A percentile compares a stretch with the other conserved stretches of the same genome.
Evolutionary conservation across 345 rosid species (phyloP).

Genomic region (Lumnitzera racemosa): DNA sequence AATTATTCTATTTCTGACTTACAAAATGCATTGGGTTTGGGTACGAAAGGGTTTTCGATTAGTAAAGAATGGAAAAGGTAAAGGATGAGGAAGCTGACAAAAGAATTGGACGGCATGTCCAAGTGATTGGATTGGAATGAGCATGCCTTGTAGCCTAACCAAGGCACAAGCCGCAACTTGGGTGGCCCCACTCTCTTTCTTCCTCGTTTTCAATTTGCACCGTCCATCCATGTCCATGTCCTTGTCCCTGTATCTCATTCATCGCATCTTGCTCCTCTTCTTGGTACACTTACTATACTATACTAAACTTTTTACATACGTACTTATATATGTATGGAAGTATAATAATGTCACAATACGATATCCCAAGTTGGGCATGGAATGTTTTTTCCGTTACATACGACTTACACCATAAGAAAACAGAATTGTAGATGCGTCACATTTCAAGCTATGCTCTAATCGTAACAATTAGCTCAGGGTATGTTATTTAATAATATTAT

Average conservation of each 20-base stretch:
- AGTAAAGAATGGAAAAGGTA: background rate
- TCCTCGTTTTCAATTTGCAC: background rate
- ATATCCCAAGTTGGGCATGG: no score
- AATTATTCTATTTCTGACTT: background rate
- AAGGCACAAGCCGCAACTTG: constrained; percentile 21
- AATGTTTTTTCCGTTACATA: no score
- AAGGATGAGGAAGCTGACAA: background rate
- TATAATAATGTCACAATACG: no score
- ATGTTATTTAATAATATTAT: no score
- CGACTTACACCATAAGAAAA: no score
- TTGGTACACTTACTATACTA: background rate
- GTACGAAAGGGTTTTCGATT: no score
- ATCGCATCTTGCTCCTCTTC: background rate
- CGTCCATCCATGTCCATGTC: background rate
- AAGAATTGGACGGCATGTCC: constrained; percentile 12
- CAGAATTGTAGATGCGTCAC: no score
- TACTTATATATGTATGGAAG: no score
- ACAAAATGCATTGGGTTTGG: no score
- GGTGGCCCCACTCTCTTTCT: background rate
- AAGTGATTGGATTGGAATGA: constrained; percentile 12
- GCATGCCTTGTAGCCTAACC: constrained; percentile 41
- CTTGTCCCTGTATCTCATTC: background rate
- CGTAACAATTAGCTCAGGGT: no score
- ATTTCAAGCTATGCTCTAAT: no score
- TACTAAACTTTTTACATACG: background rate